Evolutionary conservation across 2,329 filamentous ascomycete genomes (phyloP).

Genomic region (Chrysoporthe cubensis): DNA sequence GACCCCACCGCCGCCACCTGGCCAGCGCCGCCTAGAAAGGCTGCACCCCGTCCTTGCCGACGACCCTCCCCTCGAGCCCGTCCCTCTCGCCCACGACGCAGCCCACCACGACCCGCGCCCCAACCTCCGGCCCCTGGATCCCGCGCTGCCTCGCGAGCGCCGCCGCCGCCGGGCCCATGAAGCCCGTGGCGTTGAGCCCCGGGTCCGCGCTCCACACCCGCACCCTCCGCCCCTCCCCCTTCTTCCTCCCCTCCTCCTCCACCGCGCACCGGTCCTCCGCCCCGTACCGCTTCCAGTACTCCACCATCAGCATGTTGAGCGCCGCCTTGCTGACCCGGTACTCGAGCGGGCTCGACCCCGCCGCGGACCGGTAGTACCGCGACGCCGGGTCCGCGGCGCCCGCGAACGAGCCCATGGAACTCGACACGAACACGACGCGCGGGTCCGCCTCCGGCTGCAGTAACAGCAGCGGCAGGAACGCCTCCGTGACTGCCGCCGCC

Average conservation of each 20-base stretch:
- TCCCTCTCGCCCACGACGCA: conserved; percentile 14
- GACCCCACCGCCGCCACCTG: too few species aligned
- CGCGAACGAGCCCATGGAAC: conserved; percentile 31
- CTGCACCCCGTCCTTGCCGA: neutral
- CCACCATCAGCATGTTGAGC: conserved; percentile 36
- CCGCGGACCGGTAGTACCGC: conserved; percentile 26
- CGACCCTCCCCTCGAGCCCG: conserved; percentile 12
- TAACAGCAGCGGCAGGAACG: conserved; percentile 14
- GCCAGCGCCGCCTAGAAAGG: neutral
- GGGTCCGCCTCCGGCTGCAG: neutral
- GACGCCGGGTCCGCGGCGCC: conserved; percentile 30
- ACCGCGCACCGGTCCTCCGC: conserved; percentile 1
- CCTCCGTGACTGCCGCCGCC: conserved; percentile 19
- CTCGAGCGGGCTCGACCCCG: conserved; percentile 22
- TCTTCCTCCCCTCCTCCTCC: neutral
- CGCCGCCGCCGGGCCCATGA: conserved; percentile 14
- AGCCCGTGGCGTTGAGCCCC: neutral
- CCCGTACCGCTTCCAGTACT: conserved; percentile 28
- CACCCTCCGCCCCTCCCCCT: neutral
- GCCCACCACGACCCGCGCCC: conserved; percentile 8
- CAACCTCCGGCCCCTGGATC: conserved; percentile 12
- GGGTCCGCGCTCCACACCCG: conserved; percentile 18
- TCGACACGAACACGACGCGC: conserved; percentile 30
- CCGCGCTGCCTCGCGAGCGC: conserved; percentile 9
- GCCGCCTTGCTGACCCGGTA: conserved; percentile 37